These are phyloP conservation scores for Arthroderma sp. DNA, from an alignment of 2,329 filamentous ascomycete genomes.

Conservation along the genomic window DNA sequence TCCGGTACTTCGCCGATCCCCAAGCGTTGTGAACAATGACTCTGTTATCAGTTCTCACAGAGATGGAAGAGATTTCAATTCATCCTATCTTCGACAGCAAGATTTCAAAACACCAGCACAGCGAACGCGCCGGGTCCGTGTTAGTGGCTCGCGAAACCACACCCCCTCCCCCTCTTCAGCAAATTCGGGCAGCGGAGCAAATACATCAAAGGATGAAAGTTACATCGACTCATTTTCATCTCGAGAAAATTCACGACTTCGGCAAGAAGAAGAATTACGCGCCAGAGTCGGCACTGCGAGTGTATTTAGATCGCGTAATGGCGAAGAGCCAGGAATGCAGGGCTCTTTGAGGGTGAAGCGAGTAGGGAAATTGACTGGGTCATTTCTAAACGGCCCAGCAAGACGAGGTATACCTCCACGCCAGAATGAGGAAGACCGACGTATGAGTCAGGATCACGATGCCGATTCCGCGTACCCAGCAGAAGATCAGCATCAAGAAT, in stretches of 20 bases:
- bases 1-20: too few relatives aligned
- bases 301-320: constrained; percentile 31
- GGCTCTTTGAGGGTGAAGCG: constrained; percentile 67
- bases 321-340: constrained; percentile 53
- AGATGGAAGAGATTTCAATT: neutral
- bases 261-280: neutral
- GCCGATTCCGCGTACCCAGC: neutral
- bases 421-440: constrained; percentile 52
- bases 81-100: neutral
- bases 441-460: constrained; percentile 18
- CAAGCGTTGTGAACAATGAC: too few relatives aligned
- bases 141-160: constrained; percentile 22
- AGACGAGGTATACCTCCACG: constrained; percentile 52
- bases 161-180: constrained; percentile 28
- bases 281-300: constrained; percentile 21
- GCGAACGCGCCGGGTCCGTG: constrained; percentile 29
- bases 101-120: constrained; percentile 30
- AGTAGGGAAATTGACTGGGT: constrained; percentile 60
- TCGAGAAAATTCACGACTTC: neutral
- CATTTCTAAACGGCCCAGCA: constrained; percentile 67
- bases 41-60: too few relatives aligned
- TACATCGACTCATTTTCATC: neutral
- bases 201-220: constrained; percentile 11
- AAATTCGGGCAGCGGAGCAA: constrained; percentile 23
- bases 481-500: constrained; percentile 1